These are phyloP conservation scores for Halteria grandinella DNA, from an alignment of 73 alveolate species.

Conservation along the genomic window DNA sequence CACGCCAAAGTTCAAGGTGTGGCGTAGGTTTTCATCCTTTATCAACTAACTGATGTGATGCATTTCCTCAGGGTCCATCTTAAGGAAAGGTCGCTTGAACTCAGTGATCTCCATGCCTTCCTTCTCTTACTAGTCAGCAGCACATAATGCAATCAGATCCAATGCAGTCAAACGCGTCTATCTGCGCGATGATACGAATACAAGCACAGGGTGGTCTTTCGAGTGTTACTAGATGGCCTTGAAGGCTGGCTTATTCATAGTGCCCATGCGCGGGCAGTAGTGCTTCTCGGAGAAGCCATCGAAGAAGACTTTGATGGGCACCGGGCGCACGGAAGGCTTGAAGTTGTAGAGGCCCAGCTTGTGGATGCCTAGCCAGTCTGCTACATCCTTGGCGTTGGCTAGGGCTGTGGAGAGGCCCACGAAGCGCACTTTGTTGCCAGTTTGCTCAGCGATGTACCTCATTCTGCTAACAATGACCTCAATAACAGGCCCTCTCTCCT, in stretches of 20 bases:
- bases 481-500: slow-evolving; percentile 99
- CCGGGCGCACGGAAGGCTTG: slow-evolving; percentile 99
- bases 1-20: slow-evolving; percentile 91
- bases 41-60: slow-evolving; percentile 63
- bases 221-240: slow-evolving; percentile 96
- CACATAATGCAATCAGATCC: slow-evolving; percentile 91
- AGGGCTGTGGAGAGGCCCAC: slow-evolving; percentile 98
- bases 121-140: slow-evolving; percentile 55
- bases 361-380: slow-evolving; percentile 99
- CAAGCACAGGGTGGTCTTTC: slow-evolving; percentile 91
- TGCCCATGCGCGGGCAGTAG: slow-evolving; percentile 98
- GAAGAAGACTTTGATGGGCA: slow-evolving; percentile 98
- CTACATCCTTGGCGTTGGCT: slow-evolving; percentile 99
- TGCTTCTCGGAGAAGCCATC: slow-evolving; percentile 98
- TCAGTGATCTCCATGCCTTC: slow-evolving; percentile 46
- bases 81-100: slow-evolving; percentile 66
- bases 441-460: slow-evolving; percentile 88
- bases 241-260: slow-evolving; percentile 99
- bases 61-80: slow-evolving; percentile 73
- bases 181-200: slow-evolving; percentile 97
- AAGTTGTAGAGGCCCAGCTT: slow-evolving; percentile 97
- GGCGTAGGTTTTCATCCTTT: slow-evolving; percentile 87
- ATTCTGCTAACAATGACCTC: slow-evolving; percentile 99
- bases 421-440: slow-evolving; percentile 86
- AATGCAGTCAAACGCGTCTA: slow-evolving; percentile 99